Evolutionary conservation across 192 early-diverging fungal genomes (phyloP), one percentile per base, ranked within the genome.

Genomic region (Backusella parvicylindrica): DNA sequence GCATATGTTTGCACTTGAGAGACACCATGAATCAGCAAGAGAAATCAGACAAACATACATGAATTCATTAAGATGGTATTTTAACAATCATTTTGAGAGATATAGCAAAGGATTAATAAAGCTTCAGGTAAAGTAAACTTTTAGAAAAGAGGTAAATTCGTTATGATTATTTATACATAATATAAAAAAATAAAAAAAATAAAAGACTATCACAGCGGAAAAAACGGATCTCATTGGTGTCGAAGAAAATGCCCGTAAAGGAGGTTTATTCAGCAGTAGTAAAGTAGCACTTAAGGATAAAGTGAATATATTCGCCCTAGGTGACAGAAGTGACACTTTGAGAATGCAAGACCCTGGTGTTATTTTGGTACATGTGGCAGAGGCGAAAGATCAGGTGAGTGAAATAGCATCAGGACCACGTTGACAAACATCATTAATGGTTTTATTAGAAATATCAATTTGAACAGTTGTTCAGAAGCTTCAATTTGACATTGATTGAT

Each of bases 21-120:
- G 95, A 30, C 95, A 96, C 81, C 83, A 85, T 18, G 95, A 97
- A 49, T 96, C 92, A 0, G 97, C 96, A 0, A 71, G 85, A 35
- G 98, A 99, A 81, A 89, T 99, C 30, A 90, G 92, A 47, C 88
- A 90, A 70, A 93, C 87, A 23, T 99, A 99, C 75, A 89, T 95
- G 43, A 89, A 91, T 47, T 92, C 94, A 3, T 87, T 96, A 68
- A 85, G 90, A 23, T 93, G 90, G 85, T 98, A 96, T 81, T 98
- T 94, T 84, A 84, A 87, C 35, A 92, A 92, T 68, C 92, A 94
- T 65, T 99, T 99, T 81, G 97, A 98, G 33, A 86, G 89, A 68
- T 99, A 99, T 83, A 84, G 90, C 63, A 87, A 88, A 76, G 88
- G 89, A 0, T 81, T 98, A 64, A 81, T 86, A 49, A 92, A 89